Evolutionary conservation across 768 basidiomycete species (phyloP), one percentile per base, ranked within the genome.

Genomic region (Tylopilus subfusipes): DNA sequence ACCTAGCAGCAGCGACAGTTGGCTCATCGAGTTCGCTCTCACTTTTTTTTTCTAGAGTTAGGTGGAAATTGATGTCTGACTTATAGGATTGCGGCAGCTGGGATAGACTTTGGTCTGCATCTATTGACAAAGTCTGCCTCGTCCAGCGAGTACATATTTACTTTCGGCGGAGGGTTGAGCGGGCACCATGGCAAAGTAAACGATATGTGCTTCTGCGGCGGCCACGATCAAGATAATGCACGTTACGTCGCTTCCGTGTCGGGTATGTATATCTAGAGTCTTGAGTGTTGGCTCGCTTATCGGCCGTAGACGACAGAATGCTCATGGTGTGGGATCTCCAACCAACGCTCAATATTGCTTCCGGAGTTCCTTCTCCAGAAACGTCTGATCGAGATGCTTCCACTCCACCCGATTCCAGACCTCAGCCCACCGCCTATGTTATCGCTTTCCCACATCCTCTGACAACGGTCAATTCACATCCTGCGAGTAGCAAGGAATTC

Each of bases 261-360:
- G 52, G 89, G 90, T 84, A 63, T 53, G 72, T 48, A 16, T 39
- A 13, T 21, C 29, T 1, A 24, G 18, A 31, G 13, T 39, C 29
- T 50, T 24, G 43, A 27, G 22, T 13, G 29, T 25, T 55, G 2
- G 24, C 25, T 33, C 48, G 24, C 52, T 58, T 42, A 57, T 39
- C 16, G 34, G 44, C 31, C 39, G 7, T 57, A 89, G 89, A 90
- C 60, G 90, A 92, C 72, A 88, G 83, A 66, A 86, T 87, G 80
- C 78, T 90, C 36, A 86, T 90, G 82, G 82, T 92, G 8, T 92
- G 90, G 90, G 89, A 92, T 69, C 77, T 93, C n/a, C 74, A 79
- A 61, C 89, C 90, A 0, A 65, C 74, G 33, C 51, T 77, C 43
- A 71, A 80, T 50, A 73, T 79, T 40, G 67, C 75, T 33, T 77